Evolutionary conservation across 305 asterid species (phyloP).

Genomic region (Caryopteris hybrid): DNA sequence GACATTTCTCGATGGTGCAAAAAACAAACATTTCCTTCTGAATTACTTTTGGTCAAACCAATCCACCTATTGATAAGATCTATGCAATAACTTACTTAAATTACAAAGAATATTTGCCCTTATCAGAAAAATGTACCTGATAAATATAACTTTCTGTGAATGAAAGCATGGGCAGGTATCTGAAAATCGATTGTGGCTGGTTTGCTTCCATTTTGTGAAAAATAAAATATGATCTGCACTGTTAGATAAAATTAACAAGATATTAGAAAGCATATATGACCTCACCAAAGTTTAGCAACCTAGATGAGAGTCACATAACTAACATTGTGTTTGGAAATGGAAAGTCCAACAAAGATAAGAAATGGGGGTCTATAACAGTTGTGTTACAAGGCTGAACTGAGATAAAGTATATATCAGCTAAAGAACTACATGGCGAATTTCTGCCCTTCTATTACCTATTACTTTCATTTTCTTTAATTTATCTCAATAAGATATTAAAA

Average conservation of each 20-base stretch:
- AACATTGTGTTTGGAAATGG: background rate
- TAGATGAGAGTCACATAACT: constrained; percentile 11
- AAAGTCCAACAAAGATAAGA: background rate
- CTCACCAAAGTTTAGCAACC: background rate
- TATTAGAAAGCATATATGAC: constrained; percentile 1
- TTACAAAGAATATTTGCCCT: background rate
- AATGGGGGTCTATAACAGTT: background rate
- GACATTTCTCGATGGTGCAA: background rate
- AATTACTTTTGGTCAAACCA: background rate
- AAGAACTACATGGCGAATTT: background rate
- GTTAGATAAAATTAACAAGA: constrained; percentile 20
- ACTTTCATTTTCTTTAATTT: background rate
- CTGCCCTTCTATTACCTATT: background rate
- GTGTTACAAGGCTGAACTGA: background rate
- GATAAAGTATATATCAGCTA: background rate
- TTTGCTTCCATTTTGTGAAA: constrained; percentile 77
- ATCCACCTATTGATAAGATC: constrained; percentile 2
- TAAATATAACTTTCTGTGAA: constrained; percentile 88
- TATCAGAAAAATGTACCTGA: constrained; percentile 54
- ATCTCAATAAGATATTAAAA: background rate
- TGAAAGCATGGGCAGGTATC: constrained; percentile 79
- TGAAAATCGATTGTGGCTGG: constrained; percentile 56
- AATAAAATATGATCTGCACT: constrained; percentile 95
- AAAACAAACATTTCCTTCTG: background rate
- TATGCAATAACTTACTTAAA: background rate